phyloP scores from a whole-genome alignment of 1,139 yeast genomes.

The Taphrina betulina region DNA sequence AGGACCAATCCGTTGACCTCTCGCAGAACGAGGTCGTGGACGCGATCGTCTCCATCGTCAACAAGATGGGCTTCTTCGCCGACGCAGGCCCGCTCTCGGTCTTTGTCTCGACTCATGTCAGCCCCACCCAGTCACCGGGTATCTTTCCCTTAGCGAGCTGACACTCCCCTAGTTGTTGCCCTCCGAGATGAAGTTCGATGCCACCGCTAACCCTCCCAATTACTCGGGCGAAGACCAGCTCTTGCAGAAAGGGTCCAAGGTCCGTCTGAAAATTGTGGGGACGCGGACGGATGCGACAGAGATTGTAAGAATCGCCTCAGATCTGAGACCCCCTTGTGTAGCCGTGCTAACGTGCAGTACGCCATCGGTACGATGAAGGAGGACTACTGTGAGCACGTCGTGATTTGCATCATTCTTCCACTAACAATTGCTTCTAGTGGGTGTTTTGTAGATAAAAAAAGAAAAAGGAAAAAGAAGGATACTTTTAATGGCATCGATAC shows the following conservation, averaged over 20 bases:
- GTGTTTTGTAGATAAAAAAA: constrained; percentile 19
- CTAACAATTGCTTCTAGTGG: constrained; percentile 9
- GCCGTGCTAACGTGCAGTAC: constrained; percentile 33
- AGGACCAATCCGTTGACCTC: background rate
- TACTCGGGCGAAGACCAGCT: constrained; percentile 93
- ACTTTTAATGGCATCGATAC: constrained; percentile 1
- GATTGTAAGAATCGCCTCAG: constrained; percentile 51
- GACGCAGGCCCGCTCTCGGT: constrained; percentile 97
- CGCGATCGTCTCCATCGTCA: constrained; percentile 90
- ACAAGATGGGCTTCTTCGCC: constrained; percentile 95
- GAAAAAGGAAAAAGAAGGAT: background rate
- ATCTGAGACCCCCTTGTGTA: too few relatives aligned
- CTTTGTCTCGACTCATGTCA: constrained; percentile 80
- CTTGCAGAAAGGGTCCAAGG: constrained; percentile 89
- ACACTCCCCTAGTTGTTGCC: constrained; percentile 62
- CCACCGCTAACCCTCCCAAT: constrained; percentile 98
- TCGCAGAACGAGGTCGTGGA: constrained; percentile 86
- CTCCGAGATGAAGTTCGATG: constrained; percentile 87
- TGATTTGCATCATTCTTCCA: constrained; percentile 48
- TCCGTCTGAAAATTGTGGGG: constrained; percentile 92
- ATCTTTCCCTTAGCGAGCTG: background rate
- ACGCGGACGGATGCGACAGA: constrained; percentile 97
- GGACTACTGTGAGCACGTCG: constrained; percentile 73
- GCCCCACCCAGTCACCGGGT: constrained; percentile 30
- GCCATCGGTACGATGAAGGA: constrained; percentile 84